A percentile compares a stretch with the other conserved stretches of the same genome.
Conservation (phyloP, 129 eudicot genomes). For the Flaveria sonorensis region DNA sequence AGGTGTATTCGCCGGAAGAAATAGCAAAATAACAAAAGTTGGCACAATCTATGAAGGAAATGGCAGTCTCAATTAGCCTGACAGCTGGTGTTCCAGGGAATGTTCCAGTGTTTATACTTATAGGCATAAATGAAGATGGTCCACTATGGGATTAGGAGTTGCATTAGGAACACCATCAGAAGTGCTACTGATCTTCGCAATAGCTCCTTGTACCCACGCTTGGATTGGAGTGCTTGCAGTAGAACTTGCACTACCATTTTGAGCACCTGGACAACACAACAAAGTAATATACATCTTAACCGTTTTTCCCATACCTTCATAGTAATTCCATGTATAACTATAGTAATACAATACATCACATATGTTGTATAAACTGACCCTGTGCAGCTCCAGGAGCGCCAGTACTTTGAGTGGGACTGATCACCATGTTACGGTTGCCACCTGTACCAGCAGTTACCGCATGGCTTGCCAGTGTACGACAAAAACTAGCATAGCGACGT, state of each 20-base stretch:
- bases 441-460: conserved; percentile 88
- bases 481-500: conserved; percentile 96
- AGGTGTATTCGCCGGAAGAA: conserved; percentile 84
- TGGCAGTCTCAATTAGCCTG: conserved; percentile 92
- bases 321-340: neutral
- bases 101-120: conserved; percentile 94
- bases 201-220: conserved; percentile 99
- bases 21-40: conserved; percentile 81
- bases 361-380: conserved; percentile 49
- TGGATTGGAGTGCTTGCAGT: conserved; percentile 91
- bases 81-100: conserved; percentile 99
- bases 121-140: conserved; percentile 89
- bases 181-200: conserved; percentile 91
- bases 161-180: conserved; percentile 72
- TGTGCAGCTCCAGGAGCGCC: conserved; percentile 65
- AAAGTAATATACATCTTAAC: conserved; percentile 1
- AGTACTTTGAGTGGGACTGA: conserved; percentile 89
- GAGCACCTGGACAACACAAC: conserved; percentile 53
- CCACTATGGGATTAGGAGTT: conserved; percentile 82
- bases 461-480: conserved; percentile 98
- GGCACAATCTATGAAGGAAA: conserved; percentile 94
- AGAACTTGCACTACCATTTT: conserved; percentile 75
- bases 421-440: conserved; percentile 84
- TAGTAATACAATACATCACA: neutral
- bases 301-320: neutral